phyloP scores from a whole-genome alignment of 441 rosid species.

The Raphanus hybrid region DNA sequence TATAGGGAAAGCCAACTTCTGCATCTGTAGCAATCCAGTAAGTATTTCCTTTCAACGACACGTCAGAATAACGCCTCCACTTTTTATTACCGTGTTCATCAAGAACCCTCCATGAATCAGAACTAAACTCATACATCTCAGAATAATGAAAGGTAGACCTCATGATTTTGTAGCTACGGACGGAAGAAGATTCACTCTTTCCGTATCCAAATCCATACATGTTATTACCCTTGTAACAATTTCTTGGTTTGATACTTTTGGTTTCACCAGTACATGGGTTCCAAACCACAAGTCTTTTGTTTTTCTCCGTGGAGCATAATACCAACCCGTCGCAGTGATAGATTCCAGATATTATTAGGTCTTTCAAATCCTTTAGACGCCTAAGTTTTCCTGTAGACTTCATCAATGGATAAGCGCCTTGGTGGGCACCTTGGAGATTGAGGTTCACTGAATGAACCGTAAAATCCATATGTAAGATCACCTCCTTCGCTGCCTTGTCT shows the following conservation, averaged over 20 bases:
- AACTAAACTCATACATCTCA: background rate
- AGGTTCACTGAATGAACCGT: background rate
- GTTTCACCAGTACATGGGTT: background rate
- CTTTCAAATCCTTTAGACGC: background rate
- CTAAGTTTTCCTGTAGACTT: background rate
- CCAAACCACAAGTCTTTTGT: conserved; percentile 1
- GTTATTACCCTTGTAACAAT: background rate
- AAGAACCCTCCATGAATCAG: conserved; percentile 4
- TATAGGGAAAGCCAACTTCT: background rate
- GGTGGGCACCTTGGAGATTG: background rate
- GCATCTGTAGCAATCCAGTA: background rate
- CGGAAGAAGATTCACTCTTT: background rate
- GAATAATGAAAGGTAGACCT: background rate
- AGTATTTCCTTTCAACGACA: background rate
- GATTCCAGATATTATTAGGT: background rate
- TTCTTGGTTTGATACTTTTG: background rate
- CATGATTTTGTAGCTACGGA: background rate
- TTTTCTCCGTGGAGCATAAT: background rate
- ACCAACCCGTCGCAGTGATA: background rate
- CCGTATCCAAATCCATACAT: background rate
- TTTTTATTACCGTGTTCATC: background rate
- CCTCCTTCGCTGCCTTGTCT: background rate
- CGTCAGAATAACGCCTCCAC: background rate
- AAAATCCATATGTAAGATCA: background rate
- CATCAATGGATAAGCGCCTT: background rate